Evolutionary conservation across 805 yeast genomes (phyloP).

Genomic region (Ogataea pilisensis): DNA sequence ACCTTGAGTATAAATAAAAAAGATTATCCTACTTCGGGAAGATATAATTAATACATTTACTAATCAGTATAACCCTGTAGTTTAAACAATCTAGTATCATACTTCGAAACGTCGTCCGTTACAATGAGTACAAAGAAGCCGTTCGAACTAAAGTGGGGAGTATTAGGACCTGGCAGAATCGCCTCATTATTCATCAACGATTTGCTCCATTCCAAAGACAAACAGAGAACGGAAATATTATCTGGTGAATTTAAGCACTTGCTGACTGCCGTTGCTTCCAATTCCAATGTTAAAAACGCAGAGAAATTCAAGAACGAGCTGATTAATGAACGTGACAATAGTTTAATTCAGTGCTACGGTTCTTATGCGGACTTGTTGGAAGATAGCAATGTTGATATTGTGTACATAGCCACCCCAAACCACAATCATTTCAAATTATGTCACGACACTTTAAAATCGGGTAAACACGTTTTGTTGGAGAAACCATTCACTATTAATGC

Average conservation of each 20-base stretch:
- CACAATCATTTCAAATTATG: conserved; percentile 43
- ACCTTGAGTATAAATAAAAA: neutral
- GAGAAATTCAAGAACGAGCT: conserved; percentile 10
- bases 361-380: conserved; percentile 39
- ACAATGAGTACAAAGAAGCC: too few species aligned
- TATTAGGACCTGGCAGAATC: conserved; percentile 47
- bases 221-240: conserved; percentile 13
- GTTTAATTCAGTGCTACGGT: conserved; percentile 12
- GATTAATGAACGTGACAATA: conserved; percentile 9
- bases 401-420: conserved; percentile 55
- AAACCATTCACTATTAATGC: conserved; percentile 51
- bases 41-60: too few species aligned
- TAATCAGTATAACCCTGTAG: too few species aligned
- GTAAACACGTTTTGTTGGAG: conserved; percentile 49
- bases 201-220: conserved; percentile 23
- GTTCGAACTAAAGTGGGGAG: conserved; percentile 39
- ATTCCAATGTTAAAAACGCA: conserved; percentile 31
- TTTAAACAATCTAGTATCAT: too few species aligned
- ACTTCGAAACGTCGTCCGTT: too few species aligned
- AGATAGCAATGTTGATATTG: conserved; percentile 38
- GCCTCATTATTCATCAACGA: conserved; percentile 40
- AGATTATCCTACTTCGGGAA: too few species aligned
- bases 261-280: conserved; percentile 37
- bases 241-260: conserved; percentile 29
- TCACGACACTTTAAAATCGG: conserved; percentile 37